Conservation (phyloP, 2,329 filamentous ascomycete genomes). For the Didymella keratinophila region DNA sequence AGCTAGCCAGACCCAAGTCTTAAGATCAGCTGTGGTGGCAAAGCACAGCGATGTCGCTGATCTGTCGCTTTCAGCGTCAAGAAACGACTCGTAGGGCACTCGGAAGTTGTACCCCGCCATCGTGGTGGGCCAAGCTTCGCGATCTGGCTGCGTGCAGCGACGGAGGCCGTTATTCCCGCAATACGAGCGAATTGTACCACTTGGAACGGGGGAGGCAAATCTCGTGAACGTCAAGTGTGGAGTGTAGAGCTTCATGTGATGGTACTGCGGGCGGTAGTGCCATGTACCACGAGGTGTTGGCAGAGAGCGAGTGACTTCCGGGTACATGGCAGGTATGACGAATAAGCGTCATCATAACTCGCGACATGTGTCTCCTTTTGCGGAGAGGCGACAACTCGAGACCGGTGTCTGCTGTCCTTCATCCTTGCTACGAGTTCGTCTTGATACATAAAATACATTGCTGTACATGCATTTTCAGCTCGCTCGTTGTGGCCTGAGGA, state of each 20-base stretch:
- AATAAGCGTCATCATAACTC: background rate
- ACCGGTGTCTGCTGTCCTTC: background rate
- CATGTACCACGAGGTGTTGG: conserved; percentile 8
- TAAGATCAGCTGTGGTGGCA: conserved; percentile 15
- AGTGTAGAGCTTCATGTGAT: conserved; percentile 13
- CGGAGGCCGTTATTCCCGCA: conserved; percentile 19
- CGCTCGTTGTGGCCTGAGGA: background rate
- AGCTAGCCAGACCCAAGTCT: conserved; percentile 5
- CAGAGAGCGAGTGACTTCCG: background rate
- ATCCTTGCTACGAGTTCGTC: background rate
- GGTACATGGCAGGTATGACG: conserved; percentile 4
- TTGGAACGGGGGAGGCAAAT: conserved; percentile 16
- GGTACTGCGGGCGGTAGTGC: conserved; percentile 7
- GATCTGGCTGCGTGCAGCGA: conserved; percentile 2
- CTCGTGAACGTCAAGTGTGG: conserved; percentile 10
- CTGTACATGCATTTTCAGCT: background rate
- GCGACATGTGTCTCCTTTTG: background rate
- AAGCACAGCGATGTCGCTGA: conserved; percentile 9
- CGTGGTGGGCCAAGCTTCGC: conserved; percentile 2
- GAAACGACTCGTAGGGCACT: background rate
- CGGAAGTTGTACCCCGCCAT: conserved; percentile 15
- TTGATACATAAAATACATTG: background rate
- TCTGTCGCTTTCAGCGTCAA: background rate
- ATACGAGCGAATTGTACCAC: conserved; percentile 16
- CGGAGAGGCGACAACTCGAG: background rate